A percentile compares a stretch with the other conserved stretches of the same genome.
These are phyloP conservation scores for Exserohilum turcica DNA, from an alignment of 2,329 filamentous ascomycete genomes.

Conservation along the genomic window DNA sequence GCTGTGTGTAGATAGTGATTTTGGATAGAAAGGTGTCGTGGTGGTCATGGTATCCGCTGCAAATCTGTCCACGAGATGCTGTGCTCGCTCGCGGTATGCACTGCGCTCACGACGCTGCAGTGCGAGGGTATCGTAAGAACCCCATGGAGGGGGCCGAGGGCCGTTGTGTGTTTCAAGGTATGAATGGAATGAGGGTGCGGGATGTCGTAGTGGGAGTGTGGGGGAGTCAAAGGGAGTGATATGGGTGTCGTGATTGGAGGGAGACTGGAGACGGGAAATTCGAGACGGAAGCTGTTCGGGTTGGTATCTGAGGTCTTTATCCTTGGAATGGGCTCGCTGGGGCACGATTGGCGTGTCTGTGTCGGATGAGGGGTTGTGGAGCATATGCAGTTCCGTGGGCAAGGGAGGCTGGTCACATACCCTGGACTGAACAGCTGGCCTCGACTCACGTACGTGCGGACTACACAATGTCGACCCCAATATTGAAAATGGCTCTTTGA, in stretches of 20 bases:
- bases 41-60: background rate
- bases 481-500: background rate
- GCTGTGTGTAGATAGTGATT: background rate
- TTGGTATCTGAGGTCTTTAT: slow-evolving; percentile 16
- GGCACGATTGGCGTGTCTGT: too few species aligned
- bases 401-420: too few species aligned
- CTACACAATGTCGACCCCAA: background rate
- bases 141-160: slow-evolving; percentile 23
- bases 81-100: slow-evolving; percentile 9
- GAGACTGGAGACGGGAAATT: background rate
- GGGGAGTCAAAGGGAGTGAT: background rate
- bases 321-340: background rate
- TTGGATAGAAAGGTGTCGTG: background rate
- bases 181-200: background rate
- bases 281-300: slow-evolving; percentile 13
- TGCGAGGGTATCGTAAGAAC: slow-evolving; percentile 15
- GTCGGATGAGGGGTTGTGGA: too few species aligned
- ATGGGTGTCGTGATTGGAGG: background rate
- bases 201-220: background rate
- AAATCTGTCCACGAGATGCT: background rate
- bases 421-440: too few species aligned
- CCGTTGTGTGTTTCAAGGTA: slow-evolving; percentile 8
- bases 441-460: background rate
- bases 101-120: slow-evolving; percentile 12
- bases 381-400: too few species aligned